Base-by-base conservation (phyloP, 1,284 basidiomycete species). In the Sporisorium exsertum region DNA sequence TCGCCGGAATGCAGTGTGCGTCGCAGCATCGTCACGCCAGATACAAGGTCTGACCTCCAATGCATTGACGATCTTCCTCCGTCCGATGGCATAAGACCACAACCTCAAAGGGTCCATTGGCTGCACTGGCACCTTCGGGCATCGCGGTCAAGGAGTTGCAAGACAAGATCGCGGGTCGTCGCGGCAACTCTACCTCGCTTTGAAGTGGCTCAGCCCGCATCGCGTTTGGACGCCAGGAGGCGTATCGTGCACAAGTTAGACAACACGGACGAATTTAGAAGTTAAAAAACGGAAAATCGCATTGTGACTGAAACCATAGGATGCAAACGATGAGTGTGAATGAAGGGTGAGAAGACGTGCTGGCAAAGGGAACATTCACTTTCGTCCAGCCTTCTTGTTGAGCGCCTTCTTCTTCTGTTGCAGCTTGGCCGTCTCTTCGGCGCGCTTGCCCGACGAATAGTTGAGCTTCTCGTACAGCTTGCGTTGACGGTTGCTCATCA, bases 381-480 rank as follows among this genome's bases (percentile, higher is more conserved):
- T 62, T 18, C 42, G 37, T 15, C 47, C 51, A 47, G 55, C 67
- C 53, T 75, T 63, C 64, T 80, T 80, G 60, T 65, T 67, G 59
- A 82, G 62, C 63, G 62, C 62, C 71, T 79, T 79, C 80, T 81
- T 83, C 70, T 79, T 82, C 61, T 80, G 64, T 63, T 80, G 68
- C 55, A 83, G 58, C 45, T 74, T 72, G 64, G 65, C 58, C 62
- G 72, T 78, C 91, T 97, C 94, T 37, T 90, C 88, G 27, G 89
- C 88, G 71, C 91, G 91, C 87, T 93, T 94, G 84, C 90, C 90
- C 85, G 95, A 90, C 71, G 92, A 91, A 86, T 94, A 91, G 87
- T 94, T 94, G 90, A 98, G 93, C 88, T 93, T 93, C 87, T 96
- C 94, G 87, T 97, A 98, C 81, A 99, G 87, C 87, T 97, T 97